Conservation (phyloP, 495 filamentous ascomycete species). For the Penicillium goetzii region DNA sequence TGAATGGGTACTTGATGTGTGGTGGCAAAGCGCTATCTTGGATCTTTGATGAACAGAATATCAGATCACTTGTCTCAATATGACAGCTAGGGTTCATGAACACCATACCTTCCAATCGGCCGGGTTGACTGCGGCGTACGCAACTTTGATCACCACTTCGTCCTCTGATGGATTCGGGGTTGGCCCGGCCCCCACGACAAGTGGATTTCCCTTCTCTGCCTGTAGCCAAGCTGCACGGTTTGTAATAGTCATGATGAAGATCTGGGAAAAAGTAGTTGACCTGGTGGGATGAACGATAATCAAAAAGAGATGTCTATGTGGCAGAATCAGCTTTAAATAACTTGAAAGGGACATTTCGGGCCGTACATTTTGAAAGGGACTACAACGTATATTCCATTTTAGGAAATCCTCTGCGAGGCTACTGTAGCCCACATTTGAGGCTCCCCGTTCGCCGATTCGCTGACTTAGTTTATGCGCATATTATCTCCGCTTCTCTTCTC, state of each 20-base stretch:
- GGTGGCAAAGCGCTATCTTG: background rate
- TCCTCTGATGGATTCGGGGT: conserved; percentile 22
- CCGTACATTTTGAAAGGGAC: background rate
- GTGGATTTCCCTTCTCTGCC: conserved; percentile 5
- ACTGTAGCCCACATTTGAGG: background rate
- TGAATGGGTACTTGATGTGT: conserved; percentile 18
- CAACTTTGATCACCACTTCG: conserved; percentile 30
- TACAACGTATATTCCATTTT: background rate
- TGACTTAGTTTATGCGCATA: background rate
- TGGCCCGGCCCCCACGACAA: conserved; percentile 21
- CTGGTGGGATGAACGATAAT: background rate
- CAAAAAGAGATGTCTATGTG: background rate
- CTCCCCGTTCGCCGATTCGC: background rate
- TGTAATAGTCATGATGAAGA: background rate
- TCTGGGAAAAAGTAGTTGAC: background rate
- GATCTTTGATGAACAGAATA: background rate
- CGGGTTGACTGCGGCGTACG: conserved; percentile 27
- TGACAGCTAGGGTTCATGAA: background rate
- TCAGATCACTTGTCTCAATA: background rate
- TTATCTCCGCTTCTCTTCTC: background rate
- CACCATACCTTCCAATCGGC: conserved; percentile 24
- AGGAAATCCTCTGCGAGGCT: background rate
- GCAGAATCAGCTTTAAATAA: background rate
- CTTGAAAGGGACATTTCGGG: background rate
- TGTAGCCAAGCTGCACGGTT: background rate